Evolutionary conservation across 2,329 filamentous ascomycete species (phyloP).

Genomic region (Fusarium neocosmosporiellum): DNA sequence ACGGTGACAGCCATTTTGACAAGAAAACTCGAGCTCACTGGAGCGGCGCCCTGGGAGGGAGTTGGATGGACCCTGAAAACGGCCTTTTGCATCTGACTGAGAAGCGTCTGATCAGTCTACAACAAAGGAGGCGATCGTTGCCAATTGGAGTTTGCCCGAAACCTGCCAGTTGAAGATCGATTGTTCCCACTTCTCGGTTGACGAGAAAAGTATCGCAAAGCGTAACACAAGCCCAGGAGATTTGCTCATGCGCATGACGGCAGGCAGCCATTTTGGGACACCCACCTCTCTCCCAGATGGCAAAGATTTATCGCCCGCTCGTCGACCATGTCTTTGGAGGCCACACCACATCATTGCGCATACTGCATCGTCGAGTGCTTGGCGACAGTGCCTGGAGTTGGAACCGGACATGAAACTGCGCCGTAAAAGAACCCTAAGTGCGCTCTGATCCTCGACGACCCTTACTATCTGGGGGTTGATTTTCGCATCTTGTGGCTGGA

Average conservation of each 20-base stretch:
- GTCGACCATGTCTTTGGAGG: too few species aligned
- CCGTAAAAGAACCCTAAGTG: neutral
- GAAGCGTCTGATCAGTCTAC: neutral
- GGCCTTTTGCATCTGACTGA: neutral
- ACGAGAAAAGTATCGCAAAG: neutral
- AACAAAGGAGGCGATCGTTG: slow-evolving; percentile 18
- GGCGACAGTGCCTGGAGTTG: neutral
- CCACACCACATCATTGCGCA: slow-evolving; percentile 4
- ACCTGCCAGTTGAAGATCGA: neutral
- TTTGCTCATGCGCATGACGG: neutral
- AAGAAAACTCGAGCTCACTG: neutral
- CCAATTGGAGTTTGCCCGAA: neutral
- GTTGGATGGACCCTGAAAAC: slow-evolving; percentile 10
- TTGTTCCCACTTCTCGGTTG: neutral
- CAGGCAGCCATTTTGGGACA: neutral
- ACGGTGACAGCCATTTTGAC: neutral
- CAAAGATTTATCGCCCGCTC: neutral
- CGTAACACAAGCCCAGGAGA: neutral
- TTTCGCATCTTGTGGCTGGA: neutral
- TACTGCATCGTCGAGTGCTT: neutral
- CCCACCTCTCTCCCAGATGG: neutral
- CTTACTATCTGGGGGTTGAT: neutral
- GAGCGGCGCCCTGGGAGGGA: neutral
- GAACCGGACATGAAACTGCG: neutral
- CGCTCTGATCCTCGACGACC: neutral